Base-by-base conservation (phyloP, 805 yeast species). In the Candida maesae region DNA sequence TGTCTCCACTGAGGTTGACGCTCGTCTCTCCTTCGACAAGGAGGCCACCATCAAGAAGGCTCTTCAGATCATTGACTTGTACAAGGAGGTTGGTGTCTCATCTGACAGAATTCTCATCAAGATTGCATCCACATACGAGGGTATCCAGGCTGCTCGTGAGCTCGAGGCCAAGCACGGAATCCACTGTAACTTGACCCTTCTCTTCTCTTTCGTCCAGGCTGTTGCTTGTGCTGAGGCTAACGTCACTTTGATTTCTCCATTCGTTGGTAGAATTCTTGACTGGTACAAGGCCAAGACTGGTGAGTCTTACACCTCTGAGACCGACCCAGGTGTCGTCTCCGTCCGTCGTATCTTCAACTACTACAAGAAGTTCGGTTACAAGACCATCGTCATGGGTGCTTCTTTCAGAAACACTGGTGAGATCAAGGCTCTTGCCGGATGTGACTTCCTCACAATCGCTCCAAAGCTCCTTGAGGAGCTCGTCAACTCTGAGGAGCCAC, bases 351-450 rank as follows among this genome's bases (percentile, higher is more conserved):
- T 93, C 68, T 93, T 67, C 86, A 85, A 90, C 84, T 93, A 93
- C 81, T 93, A 93, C 85, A 93, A 93, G 83, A 91, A 91, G 74
- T 87, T 68, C 70, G 91, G 83, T 58, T 93, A 93, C 81, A 78
- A 91, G 60, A 93, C 99, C 67, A 90, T 93, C 64, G 98, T 93
- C 63, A 93, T 93, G 99, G 99, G 99, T 71, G 99, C 99, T 46
- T 91, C 98, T 46, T 91, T 93, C 89, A 91, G 99, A 81, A 93
- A 90, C 77, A 68, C 73, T 49, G 96, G 89, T 56, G 99, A 91
- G 74, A 87, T 93, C 71, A 84, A 82, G 70, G 96, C 95, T 58
- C 76, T 93, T 59, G 97, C 99, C 45, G 99, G 99, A 68, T 82
- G 87, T 63, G 99, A 93, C 68, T 89, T 73, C 79, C 76, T 93